Base-by-base conservation (phyloP, 768 basidiomycete species). In the Russula virescens region DNA sequence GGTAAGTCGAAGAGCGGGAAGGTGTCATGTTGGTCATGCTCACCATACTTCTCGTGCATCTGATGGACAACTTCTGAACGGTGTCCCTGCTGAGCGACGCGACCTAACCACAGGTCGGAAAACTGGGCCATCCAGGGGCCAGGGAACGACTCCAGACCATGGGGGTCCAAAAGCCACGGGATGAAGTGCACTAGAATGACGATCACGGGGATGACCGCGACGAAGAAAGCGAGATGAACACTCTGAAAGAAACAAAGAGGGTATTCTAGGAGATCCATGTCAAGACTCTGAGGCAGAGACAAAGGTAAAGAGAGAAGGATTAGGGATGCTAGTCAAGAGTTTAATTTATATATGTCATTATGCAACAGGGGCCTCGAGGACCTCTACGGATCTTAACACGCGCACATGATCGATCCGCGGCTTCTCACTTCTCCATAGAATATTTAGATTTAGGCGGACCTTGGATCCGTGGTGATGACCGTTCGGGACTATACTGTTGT, bases 41-140 rank as follows among this genome's bases (percentile, higher is more conserved):
- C 59, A 75, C 80, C 80, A 60, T 78, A 73, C 65, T 76, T 75
- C 62, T 72, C 51, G 68, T 81, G 80, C 61, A 75, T 57, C 51
- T 72, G 64, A 55, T 80, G 74, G 0, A 81, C 75, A 3, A 66
- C 63, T 35, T 73, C 69, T 31, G 70, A 75, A 9, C 79, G 67
- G 21, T 72, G 70, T 6, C 79, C 79, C 0, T 60, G 49, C 8
- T 72, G 71, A 1, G 73, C 72, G 45, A 72, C 68, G 23, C 71
- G 71, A 10, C 72, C 76, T 43, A 80, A 69, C 78, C 78, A 81
- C 7, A 72, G 48, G 42, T 74, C 72, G 19, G 74, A 72, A 54
- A 78, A 70, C 38, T 70, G 70, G 3, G 80, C 79, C 1, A 73
- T 50, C 34, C 67, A 64, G 0, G 81, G 81, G 0, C 80, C 81